phyloP scores from a whole-genome alignment of 768 basidiomycete genomes.

The Leccinum subgranulosum region DNA sequence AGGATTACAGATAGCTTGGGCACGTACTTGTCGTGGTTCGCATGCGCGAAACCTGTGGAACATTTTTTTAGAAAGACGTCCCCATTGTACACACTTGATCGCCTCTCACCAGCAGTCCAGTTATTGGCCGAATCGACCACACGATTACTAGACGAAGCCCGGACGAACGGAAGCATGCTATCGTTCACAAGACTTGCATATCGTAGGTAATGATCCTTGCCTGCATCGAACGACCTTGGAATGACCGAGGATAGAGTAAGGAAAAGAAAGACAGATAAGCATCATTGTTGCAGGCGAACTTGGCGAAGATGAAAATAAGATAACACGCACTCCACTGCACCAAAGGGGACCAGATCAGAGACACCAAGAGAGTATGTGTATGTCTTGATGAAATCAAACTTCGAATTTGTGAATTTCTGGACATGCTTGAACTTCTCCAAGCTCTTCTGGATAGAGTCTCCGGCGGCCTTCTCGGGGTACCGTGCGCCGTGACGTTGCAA shows the following conservation, averaged over 20 bases:
- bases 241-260: neutral
- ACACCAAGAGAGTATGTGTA: conserved; percentile 57
- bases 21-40: conserved; percentile 41
- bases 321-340: conserved; percentile 60
- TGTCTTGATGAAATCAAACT: conserved; percentile 49
- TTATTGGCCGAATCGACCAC: conserved; percentile 65
- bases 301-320: conserved; percentile 48
- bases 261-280: neutral
- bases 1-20: conserved; percentile 55
- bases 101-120: conserved; percentile 54
- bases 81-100: neutral
- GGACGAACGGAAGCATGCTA: conserved; percentile 47
- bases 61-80: neutral
- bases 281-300: conserved; percentile 34
- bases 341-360: conserved; percentile 61
- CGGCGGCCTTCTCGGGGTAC: conserved; percentile 54
- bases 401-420: conserved; percentile 38
- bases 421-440: conserved; percentile 53
- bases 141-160: conserved; percentile 45
- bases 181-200: conserved; percentile 46
- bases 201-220: conserved; percentile 45
- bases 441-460: conserved; percentile 39
- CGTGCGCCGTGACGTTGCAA: conserved; percentile 78
- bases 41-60: conserved; percentile 40
- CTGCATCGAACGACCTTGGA: conserved; percentile 47